A percentile compares a stretch with the other conserved stretches of the same genome.
phyloP scores from a whole-genome alignment of 345 rosid genomes.

The Punica granatum region DNA sequence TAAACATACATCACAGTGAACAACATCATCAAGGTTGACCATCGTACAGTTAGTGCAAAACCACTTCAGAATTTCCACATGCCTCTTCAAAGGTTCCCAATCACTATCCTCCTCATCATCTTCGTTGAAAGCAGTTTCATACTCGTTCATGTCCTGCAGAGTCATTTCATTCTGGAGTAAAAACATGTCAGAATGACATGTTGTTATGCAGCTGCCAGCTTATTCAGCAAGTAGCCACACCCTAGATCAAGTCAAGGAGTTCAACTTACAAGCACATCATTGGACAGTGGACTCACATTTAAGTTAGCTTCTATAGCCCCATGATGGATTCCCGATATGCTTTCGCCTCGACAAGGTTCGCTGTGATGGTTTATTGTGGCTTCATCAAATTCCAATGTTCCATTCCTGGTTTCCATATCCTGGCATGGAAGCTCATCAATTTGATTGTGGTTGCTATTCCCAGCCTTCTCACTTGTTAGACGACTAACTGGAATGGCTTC shows the following conservation, averaged over 20 bases:
- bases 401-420: conserved; percentile 34
- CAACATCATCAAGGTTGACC: conserved; percentile 60
- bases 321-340: not conserved
- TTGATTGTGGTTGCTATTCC: conserved; percentile 19
- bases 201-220: not conserved
- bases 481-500: conserved; percentile 33
- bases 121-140: conserved; percentile 27
- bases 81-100: conserved; percentile 76
- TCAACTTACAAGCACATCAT: conserved; percentile 3
- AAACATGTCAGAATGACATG: not conserved
- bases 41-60: conserved; percentile 90
- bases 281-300: conserved; percentile 15
- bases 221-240: not conserved
- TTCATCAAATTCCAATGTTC: conserved; percentile 21
- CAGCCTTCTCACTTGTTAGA: conserved; percentile 32
- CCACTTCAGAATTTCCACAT: conserved; percentile 58
- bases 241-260: not conserved
- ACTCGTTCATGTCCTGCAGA: conserved; percentile 54
- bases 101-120: conserved; percentile 84
- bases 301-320: conserved; percentile 19
- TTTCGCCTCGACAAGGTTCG: conserved; percentile 21
- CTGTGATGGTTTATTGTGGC: conserved; percentile 17
- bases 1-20: conserved; percentile 64
- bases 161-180: conserved; percentile 61
- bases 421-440: conserved; percentile 21